Evolutionary conservation across 345 rosid species (phyloP).

Genomic region (Litchi chinensis): DNA sequence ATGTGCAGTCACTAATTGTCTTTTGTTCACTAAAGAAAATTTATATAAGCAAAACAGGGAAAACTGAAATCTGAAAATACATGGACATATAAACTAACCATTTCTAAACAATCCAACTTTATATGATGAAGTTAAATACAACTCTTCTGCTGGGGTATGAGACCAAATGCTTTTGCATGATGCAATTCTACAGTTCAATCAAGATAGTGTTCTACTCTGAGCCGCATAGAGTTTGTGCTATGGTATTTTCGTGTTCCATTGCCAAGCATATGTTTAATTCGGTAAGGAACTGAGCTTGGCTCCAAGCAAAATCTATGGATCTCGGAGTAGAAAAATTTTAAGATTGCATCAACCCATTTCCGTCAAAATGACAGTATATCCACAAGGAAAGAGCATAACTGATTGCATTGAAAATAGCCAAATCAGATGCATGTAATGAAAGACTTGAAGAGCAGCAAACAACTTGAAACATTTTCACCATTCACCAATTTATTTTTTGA

Average conservation of each 20-base stretch:
- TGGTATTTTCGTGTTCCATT: too few relatives aligned
- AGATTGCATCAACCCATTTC: neutral
- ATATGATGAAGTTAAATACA: neutral
- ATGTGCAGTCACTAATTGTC: neutral
- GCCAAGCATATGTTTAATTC: neutral
- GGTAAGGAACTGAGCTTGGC: neutral
- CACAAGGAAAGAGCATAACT: neutral
- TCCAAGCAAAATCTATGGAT: neutral
- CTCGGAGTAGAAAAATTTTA: neutral
- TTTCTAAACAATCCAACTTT: neutral
- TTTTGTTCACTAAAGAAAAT: neutral
- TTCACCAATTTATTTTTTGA: neutral
- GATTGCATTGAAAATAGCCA: neutral
- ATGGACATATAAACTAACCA: neutral
- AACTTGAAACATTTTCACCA: neutral
- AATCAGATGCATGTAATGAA: neutral
- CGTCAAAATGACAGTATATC: neutral
- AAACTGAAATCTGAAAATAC: neutral
- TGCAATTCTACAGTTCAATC: neutral
- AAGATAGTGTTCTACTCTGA: too few relatives aligned
- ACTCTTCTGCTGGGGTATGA: neutral
- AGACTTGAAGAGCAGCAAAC: neutral
- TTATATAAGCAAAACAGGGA: neutral
- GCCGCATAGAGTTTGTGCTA: neutral
- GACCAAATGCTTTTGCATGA: neutral